Evolutionary conservation across 2,329 filamentous ascomycete genomes (phyloP).

Genomic region (Exophiala aquamarina): DNA sequence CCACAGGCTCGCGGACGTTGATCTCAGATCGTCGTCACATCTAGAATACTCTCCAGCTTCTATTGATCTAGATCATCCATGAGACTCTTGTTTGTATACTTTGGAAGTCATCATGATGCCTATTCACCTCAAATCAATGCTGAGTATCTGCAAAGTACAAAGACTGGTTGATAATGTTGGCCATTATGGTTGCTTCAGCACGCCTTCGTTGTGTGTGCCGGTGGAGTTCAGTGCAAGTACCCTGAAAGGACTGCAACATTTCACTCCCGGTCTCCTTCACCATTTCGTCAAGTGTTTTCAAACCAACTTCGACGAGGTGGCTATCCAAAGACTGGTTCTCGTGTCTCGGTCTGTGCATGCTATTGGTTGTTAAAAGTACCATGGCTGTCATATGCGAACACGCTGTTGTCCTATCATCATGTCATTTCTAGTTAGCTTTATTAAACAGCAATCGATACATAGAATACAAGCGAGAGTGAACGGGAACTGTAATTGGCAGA

Average conservation of each 20-base stretch:
- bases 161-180: background rate
- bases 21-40: too few relatives aligned
- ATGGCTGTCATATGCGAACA: conserved; percentile 21
- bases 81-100: background rate
- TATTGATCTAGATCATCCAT: too few relatives aligned
- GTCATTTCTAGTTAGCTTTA: conserved; percentile 2
- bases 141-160: background rate
- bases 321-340: background rate
- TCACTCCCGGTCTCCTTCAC: conserved; percentile 6
- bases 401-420: conserved; percentile 11
- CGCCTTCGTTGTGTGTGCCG: conserved; percentile 5
- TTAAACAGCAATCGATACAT: background rate
- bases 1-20: too few relatives aligned
- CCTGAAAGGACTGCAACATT: conserved; percentile 7
- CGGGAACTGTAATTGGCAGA: background rate
- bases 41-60: too few relatives aligned
- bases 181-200: background rate
- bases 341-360: conserved; percentile 11
- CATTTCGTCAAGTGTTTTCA: conserved; percentile 5
- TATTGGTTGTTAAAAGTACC: conserved; percentile 21
- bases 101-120: background rate
- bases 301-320: conserved; percentile 8
- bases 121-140: background rate
- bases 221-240: conserved; percentile 10
- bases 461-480: background rate